A percentile compares a stretch with the other conserved stretches of the same genome.
These are phyloP conservation scores for Meyerozyma guilliermondii DNA, from an alignment of 1,139 yeast species.

Conservation along the genomic window DNA sequence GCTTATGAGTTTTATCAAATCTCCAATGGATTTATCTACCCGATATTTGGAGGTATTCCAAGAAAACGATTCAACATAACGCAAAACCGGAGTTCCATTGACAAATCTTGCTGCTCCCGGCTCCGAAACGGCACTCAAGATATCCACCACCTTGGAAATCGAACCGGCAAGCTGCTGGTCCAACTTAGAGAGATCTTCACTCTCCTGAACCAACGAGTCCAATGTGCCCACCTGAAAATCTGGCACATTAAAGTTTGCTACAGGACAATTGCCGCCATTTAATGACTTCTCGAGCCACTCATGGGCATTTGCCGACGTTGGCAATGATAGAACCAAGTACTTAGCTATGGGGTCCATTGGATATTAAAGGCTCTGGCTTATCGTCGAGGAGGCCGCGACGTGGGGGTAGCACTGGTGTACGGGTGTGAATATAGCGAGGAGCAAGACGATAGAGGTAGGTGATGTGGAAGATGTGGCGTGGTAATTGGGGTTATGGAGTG, in stretches of 20 bases:
- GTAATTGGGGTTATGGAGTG: neutral
- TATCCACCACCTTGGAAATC: constrained; percentile 71
- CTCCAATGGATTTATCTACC: constrained; percentile 75
- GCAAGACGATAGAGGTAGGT: neutral
- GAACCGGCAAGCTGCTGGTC: constrained; percentile 72
- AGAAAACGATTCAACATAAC: constrained; percentile 65
- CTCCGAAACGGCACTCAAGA: constrained; percentile 50
- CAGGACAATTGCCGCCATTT: constrained; percentile 37
- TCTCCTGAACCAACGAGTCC: constrained; percentile 84
- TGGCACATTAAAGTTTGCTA: constrained; percentile 60
- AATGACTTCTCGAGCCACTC: constrained; percentile 42
- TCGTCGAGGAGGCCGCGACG: neutral
- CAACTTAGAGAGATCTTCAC: constrained; percentile 80
- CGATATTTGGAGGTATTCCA: constrained; percentile 91
- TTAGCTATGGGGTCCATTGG: constrained; percentile 27
- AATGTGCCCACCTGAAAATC: constrained; percentile 90
- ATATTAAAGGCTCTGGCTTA: neutral
- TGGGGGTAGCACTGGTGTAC: neutral
- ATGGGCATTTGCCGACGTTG: constrained; percentile 41
- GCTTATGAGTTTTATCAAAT: constrained; percentile 64
- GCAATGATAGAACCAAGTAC: constrained; percentile 49
- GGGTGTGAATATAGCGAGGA: neutral
- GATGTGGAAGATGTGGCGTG: neutral
- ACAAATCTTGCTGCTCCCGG: constrained; percentile 27
- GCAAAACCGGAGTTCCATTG: constrained; percentile 46